phyloP scores from a whole-genome alignment of 2,329 filamentous ascomycete genomes.

The Diplocarpon mali region DNA sequence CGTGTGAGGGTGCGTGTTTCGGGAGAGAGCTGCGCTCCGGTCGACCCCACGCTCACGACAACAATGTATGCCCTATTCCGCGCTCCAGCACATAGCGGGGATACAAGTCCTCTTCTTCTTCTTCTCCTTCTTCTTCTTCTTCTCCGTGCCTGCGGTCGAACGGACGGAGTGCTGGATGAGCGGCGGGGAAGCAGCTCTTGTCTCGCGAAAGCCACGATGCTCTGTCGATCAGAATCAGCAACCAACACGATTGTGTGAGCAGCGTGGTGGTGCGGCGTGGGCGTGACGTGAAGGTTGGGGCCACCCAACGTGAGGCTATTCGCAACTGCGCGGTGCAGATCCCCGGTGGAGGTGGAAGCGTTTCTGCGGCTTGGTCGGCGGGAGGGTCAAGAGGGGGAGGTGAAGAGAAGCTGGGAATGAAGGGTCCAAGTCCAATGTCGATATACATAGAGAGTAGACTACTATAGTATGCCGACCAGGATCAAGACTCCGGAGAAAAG shows the following conservation, averaged over 20 bases:
- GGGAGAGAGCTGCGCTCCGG: neutral
- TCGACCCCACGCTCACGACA: neutral
- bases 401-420: too few species aligned
- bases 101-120: too few species aligned
- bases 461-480: too few species aligned
- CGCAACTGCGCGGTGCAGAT: too few species aligned
- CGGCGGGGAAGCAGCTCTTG: neutral
- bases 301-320: too few species aligned
- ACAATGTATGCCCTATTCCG: neutral
- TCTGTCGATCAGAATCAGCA: constrained; percentile 1
- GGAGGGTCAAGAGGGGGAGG: too few species aligned
- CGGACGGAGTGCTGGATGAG: neutral
- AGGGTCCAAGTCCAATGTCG: too few species aligned
- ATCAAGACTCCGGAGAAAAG: too few species aligned
- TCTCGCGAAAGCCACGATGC: constrained; percentile 6
- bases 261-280: too few species aligned
- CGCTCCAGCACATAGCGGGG: neutral
- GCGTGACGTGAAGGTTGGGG: too few species aligned
- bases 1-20: constrained; percentile 3
- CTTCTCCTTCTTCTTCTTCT: too few species aligned
- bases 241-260: too few species aligned
- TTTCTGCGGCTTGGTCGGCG: neutral
- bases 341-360: neutral
- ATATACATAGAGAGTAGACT: neutral
- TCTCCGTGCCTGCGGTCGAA: neutral